Evolutionary conservation across 257 asterid species (phyloP), one percentile per base, ranked within the genome.

Genomic region (Sherardia arvensis): DNA sequence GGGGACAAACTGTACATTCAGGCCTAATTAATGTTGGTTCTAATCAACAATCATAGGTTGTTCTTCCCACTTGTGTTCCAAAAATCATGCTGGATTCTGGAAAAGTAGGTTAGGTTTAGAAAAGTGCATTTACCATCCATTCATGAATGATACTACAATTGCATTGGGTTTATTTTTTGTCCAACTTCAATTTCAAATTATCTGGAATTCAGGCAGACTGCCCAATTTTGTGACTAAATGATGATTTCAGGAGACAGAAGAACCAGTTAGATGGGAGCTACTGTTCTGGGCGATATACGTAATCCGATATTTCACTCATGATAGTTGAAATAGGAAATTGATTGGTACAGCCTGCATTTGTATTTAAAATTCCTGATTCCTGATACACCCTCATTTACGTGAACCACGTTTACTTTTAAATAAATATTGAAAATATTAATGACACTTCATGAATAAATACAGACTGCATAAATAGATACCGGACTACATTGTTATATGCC

Each of bases 11-110:
- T 53, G 57, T 53, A 8, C 26, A 20, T 20, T 53, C 57, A 53
- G 57, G 57, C 57, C 57, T 53, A 53, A 53, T 53, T 53, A 53
- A 53, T 53, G 57, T 53, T 53, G 57, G 57, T 53, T 21, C 28
- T 53, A 22, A 53, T 53, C 57, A 21, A 53, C 9, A 53, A 53
- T 53, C 57, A 53, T 53, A 53, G 27, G 15, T 57, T 57, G 5
- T 57, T 57, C 62, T 57, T 57, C 25, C 25, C 30, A 25, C 62
- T 22, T 53, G 30, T 14, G 18, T 53, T 53, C 18, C 25, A 0
- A 29, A 58, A 18, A 29, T 58, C 40, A 32, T 58, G 40, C 40
- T 58, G 43, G 30, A 27, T 58, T 58, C 45, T 58, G 43, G 10
- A 58, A 58, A 28, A 15, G 62, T 57, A 14, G 28, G 40, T 28